Conservation (phyloP, 306 rosid species). For the Citrullus mucosospermus region DNA sequence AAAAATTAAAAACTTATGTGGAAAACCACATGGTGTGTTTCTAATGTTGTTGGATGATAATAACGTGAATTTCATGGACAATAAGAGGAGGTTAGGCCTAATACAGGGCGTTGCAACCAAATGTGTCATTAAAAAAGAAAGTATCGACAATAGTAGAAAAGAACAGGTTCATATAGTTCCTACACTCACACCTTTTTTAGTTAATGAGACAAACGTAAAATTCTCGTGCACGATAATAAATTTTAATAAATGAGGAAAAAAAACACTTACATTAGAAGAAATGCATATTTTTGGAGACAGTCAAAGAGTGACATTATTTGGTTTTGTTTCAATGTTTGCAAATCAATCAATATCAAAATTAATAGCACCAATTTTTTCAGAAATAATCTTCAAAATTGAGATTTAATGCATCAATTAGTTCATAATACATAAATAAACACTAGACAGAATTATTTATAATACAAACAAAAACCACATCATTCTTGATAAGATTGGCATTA, state of each 20-base stretch:
- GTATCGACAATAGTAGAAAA: background rate
- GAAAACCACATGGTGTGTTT: too few relatives aligned
- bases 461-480: background rate
- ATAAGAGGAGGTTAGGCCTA: too few relatives aligned
- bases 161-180: too few relatives aligned
- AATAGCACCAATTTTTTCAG: too few relatives aligned
- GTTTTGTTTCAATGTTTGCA: background rate
- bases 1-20: too few relatives aligned
- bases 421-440: background rate
- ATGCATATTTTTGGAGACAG: background rate
- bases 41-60: too few relatives aligned
- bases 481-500: slow-evolving; percentile 4
- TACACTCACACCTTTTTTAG: too few relatives aligned
- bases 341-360: background rate
- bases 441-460: background rate
- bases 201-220: background rate
- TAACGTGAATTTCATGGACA: too few relatives aligned
- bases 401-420: background rate
- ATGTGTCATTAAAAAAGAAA: background rate
- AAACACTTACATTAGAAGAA: background rate
- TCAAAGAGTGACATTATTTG: background rate
- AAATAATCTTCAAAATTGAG: background rate
- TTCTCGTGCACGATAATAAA: too few relatives aligned
- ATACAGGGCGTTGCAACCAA: too few relatives aligned
- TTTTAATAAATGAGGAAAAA: too few relatives aligned